Base-by-base conservation (phyloP, 148 eudicot genomes). In the Chenopodium berlandieri region DNA sequence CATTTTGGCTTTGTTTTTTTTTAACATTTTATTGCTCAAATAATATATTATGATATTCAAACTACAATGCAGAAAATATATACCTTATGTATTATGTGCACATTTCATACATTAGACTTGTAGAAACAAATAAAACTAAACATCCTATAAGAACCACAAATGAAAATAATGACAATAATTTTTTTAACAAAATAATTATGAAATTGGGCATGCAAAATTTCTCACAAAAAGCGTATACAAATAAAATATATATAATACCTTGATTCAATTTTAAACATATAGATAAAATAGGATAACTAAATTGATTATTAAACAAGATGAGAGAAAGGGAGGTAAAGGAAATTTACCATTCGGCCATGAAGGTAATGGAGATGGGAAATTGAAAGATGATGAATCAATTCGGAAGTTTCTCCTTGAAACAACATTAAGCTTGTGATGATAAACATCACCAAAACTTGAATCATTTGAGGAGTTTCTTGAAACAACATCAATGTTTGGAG, bases 291-390 rank as follows among this genome's bases (percentile, higher is more conserved):
- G 1, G 9, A 50, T 12, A 11, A 50, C 5, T 58, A 10, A 7
- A 50, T 58, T 60, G 4, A 14, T 16, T 13, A 14, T 16, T 8
- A 44, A 27, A 44, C 0, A 19, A 47, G 14, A 11, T 62, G 20
- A 47, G 1, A 44, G 5, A 22, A 9, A 1, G 40, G 16, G 2
- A 65, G 19, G 12, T 10, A 6, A 11, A 23, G 11, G 4, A 31
- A 17, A 13, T 7, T 13, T 84, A 82, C 89, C 89, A 54, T 56
- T 69, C 0, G 89, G 87, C 82, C 83, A 87, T 62, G 13, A 4
- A 2, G 89, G 89, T 17, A 83, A 48, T 13, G 87, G 81, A 73
- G 85, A 81, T 13, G 87, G 87, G 14, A 87, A 82, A 20, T 82
- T 74, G 85, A 87, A 87, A 16, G 78, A 14, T 1, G 78, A 14